These are phyloP conservation scores for Wickerhamiella infanticola DNA, from an alignment of 1,139 yeast genomes.

Conservation along the genomic window DNA sequence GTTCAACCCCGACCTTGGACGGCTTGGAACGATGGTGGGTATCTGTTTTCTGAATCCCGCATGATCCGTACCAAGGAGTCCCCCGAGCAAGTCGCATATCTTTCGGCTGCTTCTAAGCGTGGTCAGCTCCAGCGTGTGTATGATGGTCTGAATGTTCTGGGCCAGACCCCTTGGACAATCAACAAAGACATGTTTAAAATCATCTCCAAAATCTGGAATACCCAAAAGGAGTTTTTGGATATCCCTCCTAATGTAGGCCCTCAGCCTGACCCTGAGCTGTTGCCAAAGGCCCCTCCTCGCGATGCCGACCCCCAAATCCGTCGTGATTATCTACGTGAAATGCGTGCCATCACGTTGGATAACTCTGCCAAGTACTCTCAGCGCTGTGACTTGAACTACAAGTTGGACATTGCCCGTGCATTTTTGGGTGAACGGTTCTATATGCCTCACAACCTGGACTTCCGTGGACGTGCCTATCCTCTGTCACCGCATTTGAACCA, in stretches of 20 bases:
- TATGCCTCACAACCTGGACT: conserved; percentile 89
- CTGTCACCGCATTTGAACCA: conserved; percentile 69
- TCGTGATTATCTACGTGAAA: conserved; percentile 49
- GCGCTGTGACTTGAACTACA: conserved; percentile 88
- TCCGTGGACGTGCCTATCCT: conserved; percentile 94
- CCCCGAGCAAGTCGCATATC: conserved; percentile 79
- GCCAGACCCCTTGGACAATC: conserved; percentile 86
- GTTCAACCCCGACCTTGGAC: conserved; percentile 83
- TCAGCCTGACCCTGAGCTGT: conserved; percentile 27
- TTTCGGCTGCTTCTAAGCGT: conserved; percentile 66
- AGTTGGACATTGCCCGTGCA: conserved; percentile 88
- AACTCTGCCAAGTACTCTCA: conserved; percentile 61
- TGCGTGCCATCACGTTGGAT: conserved; percentile 42
- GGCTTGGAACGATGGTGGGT: conserved; percentile 70
- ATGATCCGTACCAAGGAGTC: conserved; percentile 71
- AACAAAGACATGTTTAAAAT: conserved; percentile 55
- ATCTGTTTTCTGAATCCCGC: conserved; percentile 43
- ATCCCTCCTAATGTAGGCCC: conserved; percentile 44
- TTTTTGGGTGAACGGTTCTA: conserved; percentile 63
- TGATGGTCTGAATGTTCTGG: conserved; percentile 75
- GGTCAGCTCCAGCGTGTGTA: conserved; percentile 51
- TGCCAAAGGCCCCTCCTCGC: conserved; percentile 52
- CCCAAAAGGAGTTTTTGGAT: conserved; percentile 62
- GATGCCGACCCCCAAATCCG: conserved; percentile 53
- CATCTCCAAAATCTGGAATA: conserved; percentile 72